Evolutionary conservation across 2,329 filamentous ascomycete genomes (phyloP).

Genomic region (Celoporthe dispersa): DNA sequence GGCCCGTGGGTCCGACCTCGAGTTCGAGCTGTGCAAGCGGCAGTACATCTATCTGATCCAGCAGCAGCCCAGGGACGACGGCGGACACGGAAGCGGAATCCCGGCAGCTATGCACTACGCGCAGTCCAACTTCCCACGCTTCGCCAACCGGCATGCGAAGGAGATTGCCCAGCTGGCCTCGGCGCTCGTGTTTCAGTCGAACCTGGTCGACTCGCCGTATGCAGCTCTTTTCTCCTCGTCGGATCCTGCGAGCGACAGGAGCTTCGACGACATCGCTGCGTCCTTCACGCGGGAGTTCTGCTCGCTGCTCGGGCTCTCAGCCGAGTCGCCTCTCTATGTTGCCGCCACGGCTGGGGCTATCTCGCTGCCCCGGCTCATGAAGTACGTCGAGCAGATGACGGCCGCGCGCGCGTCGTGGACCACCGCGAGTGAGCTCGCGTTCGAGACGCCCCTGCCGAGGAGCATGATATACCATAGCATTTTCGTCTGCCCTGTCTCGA

Average conservation of each 20-base stretch:
- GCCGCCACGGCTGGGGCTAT: conserved; percentile 92
- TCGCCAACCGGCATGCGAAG: conserved; percentile 72
- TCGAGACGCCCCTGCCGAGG: conserved; percentile 65
- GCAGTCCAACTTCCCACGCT: conserved; percentile 71
- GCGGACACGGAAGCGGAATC: conserved; percentile 63
- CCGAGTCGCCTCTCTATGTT: conserved; percentile 90
- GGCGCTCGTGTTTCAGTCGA: conserved; percentile 78
- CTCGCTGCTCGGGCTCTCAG: conserved; percentile 84
- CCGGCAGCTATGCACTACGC: conserved; percentile 77
- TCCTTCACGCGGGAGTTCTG: conserved; percentile 96
- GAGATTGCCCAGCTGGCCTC: conserved; percentile 83
- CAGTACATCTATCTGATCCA: conserved; percentile 90
- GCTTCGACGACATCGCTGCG: conserved; percentile 82
- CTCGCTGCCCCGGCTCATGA: conserved; percentile 84
- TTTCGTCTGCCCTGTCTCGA: conserved; percentile 96
- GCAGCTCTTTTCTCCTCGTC: conserved; percentile 67
- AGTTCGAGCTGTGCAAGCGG: conserved; percentile 90
- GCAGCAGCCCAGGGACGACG: conserved; percentile 41
- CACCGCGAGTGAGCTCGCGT: conserved; percentile 85
- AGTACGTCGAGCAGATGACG: conserved; percentile 85
- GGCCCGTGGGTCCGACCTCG: conserved; percentile 83
- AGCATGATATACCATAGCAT: conserved; percentile 86
- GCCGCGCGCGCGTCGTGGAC: conserved; percentile 95
- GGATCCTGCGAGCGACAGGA: conserved; percentile 47
- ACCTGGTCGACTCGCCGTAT: conserved; percentile 80